A percentile compares a stretch with the other conserved stretches of the same genome.
Conservation (phyloP, 495 filamentous ascomycete genomes). For the Penicillium pulvis region DNA sequence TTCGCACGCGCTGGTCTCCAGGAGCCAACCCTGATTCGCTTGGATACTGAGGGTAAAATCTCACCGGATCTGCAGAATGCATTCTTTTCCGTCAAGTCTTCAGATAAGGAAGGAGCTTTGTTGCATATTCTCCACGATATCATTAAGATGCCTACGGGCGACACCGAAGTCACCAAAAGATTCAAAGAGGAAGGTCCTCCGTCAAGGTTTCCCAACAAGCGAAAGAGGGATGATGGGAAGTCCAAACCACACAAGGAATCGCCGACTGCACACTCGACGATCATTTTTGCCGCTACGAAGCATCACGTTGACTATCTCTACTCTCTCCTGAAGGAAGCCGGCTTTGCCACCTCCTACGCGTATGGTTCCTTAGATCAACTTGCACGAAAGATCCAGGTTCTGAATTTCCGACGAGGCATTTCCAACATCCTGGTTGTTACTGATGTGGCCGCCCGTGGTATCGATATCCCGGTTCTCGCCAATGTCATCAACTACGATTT, state of each 20-base stretch:
- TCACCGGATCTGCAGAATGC: slow-evolving; percentile 91
- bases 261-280: slow-evolving; percentile 73
- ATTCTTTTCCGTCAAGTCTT: slow-evolving; percentile 89
- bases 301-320: slow-evolving; percentile 97
- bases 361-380: slow-evolving; percentile 94
- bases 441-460: slow-evolving; percentile 94
- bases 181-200: slow-evolving; percentile 45
- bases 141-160: slow-evolving; percentile 87
- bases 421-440: slow-evolving; percentile 96
- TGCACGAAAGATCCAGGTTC: slow-evolving; percentile 85
- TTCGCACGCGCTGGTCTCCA: slow-evolving; percentile 92
- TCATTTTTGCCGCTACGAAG: slow-evolving; percentile 92
- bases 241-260: slow-evolving; percentile 39
- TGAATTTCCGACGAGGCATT: slow-evolving; percentile 79
- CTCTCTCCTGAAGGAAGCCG: slow-evolving; percentile 67
- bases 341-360: slow-evolving; percentile 86
- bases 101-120: slow-evolving; percentile 90
- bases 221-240: slow-evolving; percentile 60
- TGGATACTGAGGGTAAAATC: slow-evolving; percentile 94
- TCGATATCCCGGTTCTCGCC: slow-evolving; percentile 93
- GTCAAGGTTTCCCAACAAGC: slow-evolving; percentile 53
- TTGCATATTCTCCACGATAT: slow-evolving; percentile 86
- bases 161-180: slow-evolving; percentile 54
- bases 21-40: slow-evolving; percentile 81
- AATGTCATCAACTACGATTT: slow-evolving; percentile 99